phyloP scores from a whole-genome alignment of 176 grass and related monocot species.

The Themeda triandra region DNA sequence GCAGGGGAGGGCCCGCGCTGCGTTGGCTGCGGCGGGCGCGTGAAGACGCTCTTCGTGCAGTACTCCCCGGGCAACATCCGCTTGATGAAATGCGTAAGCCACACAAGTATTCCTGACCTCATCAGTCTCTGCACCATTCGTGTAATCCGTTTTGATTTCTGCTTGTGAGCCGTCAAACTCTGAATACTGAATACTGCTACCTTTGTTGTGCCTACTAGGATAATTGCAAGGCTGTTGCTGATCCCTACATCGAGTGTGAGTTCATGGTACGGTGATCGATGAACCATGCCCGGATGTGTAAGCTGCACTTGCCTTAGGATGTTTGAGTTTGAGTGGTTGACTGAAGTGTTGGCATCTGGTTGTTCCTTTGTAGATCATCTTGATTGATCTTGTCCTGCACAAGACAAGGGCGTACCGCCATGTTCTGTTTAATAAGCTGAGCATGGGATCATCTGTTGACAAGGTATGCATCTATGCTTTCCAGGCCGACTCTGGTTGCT shows the following conservation, averaged over 20 bases:
- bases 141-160: neutral
- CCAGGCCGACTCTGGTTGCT: neutral
- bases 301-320: neutral
- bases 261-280: constrained; percentile 60
- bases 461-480: constrained; percentile 44
- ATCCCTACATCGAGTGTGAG: constrained; percentile 96
- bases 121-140: neutral
- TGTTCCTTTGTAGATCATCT: constrained; percentile 64
- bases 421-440: constrained; percentile 78
- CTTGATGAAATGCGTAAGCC: constrained; percentile 94
- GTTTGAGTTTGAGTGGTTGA: neutral
- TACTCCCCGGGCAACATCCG: constrained; percentile 94
- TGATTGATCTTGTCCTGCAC: constrained; percentile 94
- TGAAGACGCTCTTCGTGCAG: constrained; percentile 77
- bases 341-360: neutral
- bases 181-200: neutral
- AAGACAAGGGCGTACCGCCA: constrained; percentile 88
- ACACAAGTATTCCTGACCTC: neutral
- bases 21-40: constrained; percentile 59
- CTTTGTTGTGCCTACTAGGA: constrained; percentile 42
- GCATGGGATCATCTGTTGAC: constrained; percentile 48
- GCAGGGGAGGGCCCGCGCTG: constrained; percentile 50
- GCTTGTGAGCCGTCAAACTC: neutral
- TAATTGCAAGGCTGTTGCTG: constrained; percentile 78
- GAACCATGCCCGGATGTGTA: neutral